phyloP scores from a whole-genome alignment of 345 rosid species.

The Cardamine chenopodiifolia region DNA sequence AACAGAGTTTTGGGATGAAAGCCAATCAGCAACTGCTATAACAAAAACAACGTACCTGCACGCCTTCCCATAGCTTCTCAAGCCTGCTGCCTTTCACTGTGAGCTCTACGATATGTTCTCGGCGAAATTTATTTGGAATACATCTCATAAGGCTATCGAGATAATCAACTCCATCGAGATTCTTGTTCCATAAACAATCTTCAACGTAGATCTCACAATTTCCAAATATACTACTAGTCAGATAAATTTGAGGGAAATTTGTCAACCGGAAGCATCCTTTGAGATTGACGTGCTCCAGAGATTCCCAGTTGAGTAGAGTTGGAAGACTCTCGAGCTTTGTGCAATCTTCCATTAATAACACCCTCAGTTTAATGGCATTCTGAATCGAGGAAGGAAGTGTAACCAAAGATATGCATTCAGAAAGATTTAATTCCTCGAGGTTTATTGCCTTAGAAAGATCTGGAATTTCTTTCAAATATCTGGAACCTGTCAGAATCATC shows the following conservation, averaged over 20 bases:
- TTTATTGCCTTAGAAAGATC: slow-evolving; percentile 17
- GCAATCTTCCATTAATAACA: neutral
- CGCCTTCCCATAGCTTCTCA: slow-evolving; percentile 22
- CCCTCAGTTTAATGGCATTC: neutral
- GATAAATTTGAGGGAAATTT: slow-evolving; percentile 17
- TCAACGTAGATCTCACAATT: slow-evolving; percentile 14
- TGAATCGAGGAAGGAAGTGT: slow-evolving; percentile 6
- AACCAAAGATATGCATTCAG: neutral
- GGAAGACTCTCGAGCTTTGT: neutral
- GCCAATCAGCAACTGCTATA: too few relatives aligned
- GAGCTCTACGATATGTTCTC: neutral
- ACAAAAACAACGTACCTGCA: neutral
- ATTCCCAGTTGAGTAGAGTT: neutral
- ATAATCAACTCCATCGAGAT: too few relatives aligned
- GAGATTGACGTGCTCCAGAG: neutral
- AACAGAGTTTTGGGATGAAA: too few relatives aligned
- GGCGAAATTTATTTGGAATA: neutral
- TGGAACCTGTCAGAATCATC: too few relatives aligned
- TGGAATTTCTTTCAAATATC: slow-evolving; percentile 8
- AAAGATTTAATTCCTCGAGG: neutral
- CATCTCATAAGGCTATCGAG: neutral
- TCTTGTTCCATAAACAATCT: slow-evolving; percentile 3
- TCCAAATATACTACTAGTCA: too few relatives aligned
- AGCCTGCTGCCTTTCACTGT: neutral
- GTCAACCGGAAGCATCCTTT: neutral